Evolutionary conservation across 179 eudicot genomes (phyloP).

Genomic region (Beta corolliflora): DNA sequence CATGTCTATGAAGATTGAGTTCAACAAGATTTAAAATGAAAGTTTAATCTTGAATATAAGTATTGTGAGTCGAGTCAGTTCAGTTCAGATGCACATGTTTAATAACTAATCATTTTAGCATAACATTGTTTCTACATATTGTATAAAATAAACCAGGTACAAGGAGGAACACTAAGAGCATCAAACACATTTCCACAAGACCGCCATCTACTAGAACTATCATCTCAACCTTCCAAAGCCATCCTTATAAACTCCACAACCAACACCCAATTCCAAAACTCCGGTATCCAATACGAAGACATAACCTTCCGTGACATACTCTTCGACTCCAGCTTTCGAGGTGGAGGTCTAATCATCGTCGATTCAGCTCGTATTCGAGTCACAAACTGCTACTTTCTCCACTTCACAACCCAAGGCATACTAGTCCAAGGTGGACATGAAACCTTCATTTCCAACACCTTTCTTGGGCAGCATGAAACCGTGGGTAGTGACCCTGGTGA

Average conservation of each 20-base stretch:
- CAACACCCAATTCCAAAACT: background rate
- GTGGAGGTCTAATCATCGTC: slow-evolving; percentile 48
- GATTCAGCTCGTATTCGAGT: slow-evolving; percentile 51
- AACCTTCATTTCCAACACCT: slow-evolving; percentile 51
- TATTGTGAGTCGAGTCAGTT: too few species aligned
- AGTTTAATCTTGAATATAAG: too few species aligned
- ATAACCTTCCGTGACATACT: slow-evolving; percentile 64
- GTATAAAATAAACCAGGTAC: slow-evolving; percentile 35
- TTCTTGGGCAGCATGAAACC: slow-evolving; percentile 60
- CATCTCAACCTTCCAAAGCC: background rate
- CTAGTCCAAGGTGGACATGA: slow-evolving; percentile 62
- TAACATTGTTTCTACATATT: background rate
- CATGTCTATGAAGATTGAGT: too few species aligned
- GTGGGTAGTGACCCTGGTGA: slow-evolving; percentile 47
- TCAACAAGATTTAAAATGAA: too few species aligned
- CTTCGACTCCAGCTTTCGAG: slow-evolving; percentile 50
- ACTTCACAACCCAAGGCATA: slow-evolving; percentile 55
- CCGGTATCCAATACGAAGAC: slow-evolving; percentile 45
- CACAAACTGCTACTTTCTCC: slow-evolving; percentile 55
- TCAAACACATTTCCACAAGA: slow-evolving; percentile 53
- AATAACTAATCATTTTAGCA: too few species aligned
- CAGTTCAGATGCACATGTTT: too few species aligned
- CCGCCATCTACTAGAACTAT: slow-evolving; percentile 49
- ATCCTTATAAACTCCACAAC: background rate
- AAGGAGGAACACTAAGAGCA: slow-evolving; percentile 60